phyloP scores from a whole-genome alignment of 495 filamentous ascomycete species.

The Xeromyces bisporus region DNA sequence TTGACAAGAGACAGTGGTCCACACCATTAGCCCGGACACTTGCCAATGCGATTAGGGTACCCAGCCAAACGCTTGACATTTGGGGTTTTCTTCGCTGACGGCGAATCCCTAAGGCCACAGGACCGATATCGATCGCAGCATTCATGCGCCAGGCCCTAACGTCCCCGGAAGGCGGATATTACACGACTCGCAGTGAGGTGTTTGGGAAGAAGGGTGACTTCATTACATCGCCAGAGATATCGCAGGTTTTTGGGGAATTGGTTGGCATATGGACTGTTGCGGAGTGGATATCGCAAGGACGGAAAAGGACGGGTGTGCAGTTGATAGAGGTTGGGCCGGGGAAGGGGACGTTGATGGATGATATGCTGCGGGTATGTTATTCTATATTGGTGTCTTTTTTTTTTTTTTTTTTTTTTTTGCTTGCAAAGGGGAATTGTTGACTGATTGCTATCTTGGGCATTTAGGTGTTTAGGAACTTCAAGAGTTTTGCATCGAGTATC shows the following conservation, averaged over 20 bases:
- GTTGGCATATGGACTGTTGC: conserved; percentile 86
- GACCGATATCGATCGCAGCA: conserved; percentile 75
- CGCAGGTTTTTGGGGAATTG: conserved; percentile 89
- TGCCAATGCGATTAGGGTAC: conserved; percentile 66
- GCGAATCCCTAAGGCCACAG: conserved; percentile 40
- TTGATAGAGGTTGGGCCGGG: conserved; percentile 89
- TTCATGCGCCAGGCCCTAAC: conserved; percentile 99
- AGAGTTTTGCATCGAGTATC: conserved; percentile 54
- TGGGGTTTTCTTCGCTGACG: conserved; percentile 14
- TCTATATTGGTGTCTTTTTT: conserved; percentile 1
- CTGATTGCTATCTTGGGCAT: not conserved
- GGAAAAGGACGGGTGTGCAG: conserved; percentile 51
- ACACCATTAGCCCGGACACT: conserved; percentile 79
- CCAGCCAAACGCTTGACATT: conserved; percentile 1
- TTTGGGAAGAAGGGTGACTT: conserved; percentile 90
- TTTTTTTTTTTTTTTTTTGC: not conserved
- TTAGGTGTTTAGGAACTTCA: conserved; percentile 78
- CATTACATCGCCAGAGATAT: conserved; percentile 92
- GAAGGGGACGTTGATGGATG: conserved; percentile 91
- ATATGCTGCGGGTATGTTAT: conserved; percentile 65
- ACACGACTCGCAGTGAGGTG: conserved; percentile 65
- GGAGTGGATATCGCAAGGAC: conserved; percentile 88
- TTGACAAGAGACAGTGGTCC: conserved; percentile 49
- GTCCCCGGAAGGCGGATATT: conserved; percentile 81
- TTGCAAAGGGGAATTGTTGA: not conserved